Base-by-base conservation (phyloP, 225 moss, liverwort and hornwort genomes). In the Physcomitrium patens region DNA sequence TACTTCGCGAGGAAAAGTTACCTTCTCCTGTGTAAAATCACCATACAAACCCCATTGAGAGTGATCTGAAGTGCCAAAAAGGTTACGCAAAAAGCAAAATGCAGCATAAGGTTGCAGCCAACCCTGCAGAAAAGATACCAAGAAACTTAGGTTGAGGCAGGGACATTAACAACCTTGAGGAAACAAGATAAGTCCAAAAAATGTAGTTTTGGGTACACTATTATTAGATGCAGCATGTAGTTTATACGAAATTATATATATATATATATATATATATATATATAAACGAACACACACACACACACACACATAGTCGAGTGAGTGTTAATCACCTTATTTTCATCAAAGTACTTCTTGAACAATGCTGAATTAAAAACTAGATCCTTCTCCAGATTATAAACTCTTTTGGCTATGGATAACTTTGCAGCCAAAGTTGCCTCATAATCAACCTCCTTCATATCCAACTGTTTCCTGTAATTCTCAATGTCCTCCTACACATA, bases 81-180 rank as follows among this genome's bases (percentile, higher is more conserved):
- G 79, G 61, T 96, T 84, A 52, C 96, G 91, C 71, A 96, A 83
- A 70, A 93, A 93, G 69, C 93, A 96, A 70, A 93, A 96, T 56
- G 91, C 91, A 14, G 96, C 91, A 82, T 92, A 96, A n/a, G 96
- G 90, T 75, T 82, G 82, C 18, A 96, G 79, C 96, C 96, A 96
- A 26, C 68, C 84, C 96, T 96, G 85, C 71, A 84, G 7, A 41
- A 75, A 57, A 26, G 52, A 71, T 42, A 77, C 20, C 12, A 41
- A 24, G 24, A 24, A 24, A 24, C 24, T 24, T 24, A 24, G 24
- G 24, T 24, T 1, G 24, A 24, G 24, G 24, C 24, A 24, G 24
- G 24, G 24, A 24, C 24, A 24, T 24, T 24, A 37, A 37, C 31
- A 37, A 37, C 31, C 31, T 37, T 37, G 5, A 37, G 4, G 31